These are phyloP conservation scores for Cyberlindnera saturnus DNA, from an alignment of 805 yeast species.

Conservation along the genomic window DNA sequence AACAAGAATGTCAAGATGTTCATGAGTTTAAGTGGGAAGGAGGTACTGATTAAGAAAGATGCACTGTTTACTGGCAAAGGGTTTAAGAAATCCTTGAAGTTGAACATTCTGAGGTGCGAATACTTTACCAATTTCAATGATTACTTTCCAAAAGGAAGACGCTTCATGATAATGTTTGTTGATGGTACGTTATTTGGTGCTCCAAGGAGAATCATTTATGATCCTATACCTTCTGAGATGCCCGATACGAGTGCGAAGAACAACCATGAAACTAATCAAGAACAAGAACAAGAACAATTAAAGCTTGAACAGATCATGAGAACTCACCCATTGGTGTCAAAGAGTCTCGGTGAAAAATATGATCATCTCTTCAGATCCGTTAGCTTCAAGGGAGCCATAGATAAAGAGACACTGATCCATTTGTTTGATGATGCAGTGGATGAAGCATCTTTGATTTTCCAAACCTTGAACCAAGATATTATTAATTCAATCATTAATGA, in stretches of 20 bases:
- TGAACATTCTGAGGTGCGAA: conserved; percentile 38
- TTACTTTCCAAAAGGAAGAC: conserved; percentile 51
- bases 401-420: conserved; percentile 22
- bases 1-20: conserved; percentile 33
- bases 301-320: conserved; percentile 35
- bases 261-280: background rate
- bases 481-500: conserved; percentile 20
- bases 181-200: conserved; percentile 49
- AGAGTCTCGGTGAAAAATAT: conserved; percentile 34
- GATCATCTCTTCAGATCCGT: conserved; percentile 33
- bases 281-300: conserved; percentile 4
- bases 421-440: conserved; percentile 24
- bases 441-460: conserved; percentile 24
- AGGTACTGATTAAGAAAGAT: conserved; percentile 50
- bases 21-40: conserved; percentile 50
- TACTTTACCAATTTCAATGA: conserved; percentile 47
- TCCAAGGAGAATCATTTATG: conserved; percentile 9
- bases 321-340: conserved; percentile 33
- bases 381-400: conserved; percentile 25
- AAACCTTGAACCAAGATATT: conserved; percentile 18
- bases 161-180: conserved; percentile 51
- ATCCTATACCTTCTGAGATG: conserved; percentile 4
- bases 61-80: conserved; percentile 52
- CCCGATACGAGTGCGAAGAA: background rate
- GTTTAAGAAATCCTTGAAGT: conserved; percentile 39